Conservation (phyloP, 768 basidiomycete species). For the Leccinum variicolor region DNA sequence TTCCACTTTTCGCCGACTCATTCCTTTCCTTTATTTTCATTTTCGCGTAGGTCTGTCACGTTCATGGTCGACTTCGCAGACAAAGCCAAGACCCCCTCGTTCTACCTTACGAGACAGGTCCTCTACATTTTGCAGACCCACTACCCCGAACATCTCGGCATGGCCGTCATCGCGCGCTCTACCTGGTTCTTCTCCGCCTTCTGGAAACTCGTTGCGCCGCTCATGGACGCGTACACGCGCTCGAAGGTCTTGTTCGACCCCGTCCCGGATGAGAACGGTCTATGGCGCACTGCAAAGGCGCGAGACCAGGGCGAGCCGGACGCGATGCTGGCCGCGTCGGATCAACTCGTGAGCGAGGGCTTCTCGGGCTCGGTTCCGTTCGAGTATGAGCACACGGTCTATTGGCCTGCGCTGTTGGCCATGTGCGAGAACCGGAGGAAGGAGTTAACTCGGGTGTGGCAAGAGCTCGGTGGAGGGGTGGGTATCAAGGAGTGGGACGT, state of each 20-base stretch:
- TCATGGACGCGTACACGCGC: conserved; percentile 80
- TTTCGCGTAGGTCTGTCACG: conserved; percentile 3
- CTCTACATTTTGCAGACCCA: conserved; percentile 49
- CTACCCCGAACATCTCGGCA: background rate
- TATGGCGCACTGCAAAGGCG: conserved; percentile 24
- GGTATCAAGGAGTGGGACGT: conserved; percentile 81
- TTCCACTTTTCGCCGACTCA: background rate
- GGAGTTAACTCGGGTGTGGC: conserved; percentile 61
- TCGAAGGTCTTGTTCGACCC: conserved; percentile 76
- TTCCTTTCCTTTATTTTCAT: background rate
- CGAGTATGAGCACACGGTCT: conserved; percentile 68
- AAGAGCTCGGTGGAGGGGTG: conserved; percentile 58
- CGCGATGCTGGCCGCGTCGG: conserved; percentile 52
- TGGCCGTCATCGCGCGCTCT: conserved; percentile 67
- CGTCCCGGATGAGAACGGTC: conserved; percentile 20
- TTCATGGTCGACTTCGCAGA: conserved; percentile 79
- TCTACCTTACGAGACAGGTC: conserved; percentile 37
- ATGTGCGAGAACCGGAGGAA: conserved; percentile 50
- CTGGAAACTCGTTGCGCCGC: conserved; percentile 73
- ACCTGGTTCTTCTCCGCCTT: conserved; percentile 74
- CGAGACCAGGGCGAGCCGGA: conserved; percentile 15
- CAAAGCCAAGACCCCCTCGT: conserved; percentile 54
- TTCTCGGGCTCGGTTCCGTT: conserved; percentile 74
- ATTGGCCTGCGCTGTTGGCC: conserved; percentile 65
- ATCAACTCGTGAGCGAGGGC: conserved; percentile 65